Evolutionary conservation across 1,139 yeast genomes (phyloP).

Genomic region (Arxiozyma heterogenica): DNA sequence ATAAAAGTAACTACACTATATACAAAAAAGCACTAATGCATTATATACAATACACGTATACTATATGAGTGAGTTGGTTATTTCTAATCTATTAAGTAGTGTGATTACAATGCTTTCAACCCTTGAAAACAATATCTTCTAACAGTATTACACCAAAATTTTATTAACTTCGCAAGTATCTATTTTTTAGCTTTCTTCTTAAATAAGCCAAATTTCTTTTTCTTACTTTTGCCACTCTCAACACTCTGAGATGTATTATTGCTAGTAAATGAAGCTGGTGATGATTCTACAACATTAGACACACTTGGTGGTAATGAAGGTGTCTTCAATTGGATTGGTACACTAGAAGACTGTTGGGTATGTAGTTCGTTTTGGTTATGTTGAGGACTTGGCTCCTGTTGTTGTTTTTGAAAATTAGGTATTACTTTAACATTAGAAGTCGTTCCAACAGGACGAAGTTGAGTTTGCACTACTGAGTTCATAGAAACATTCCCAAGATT

Average conservation of each 20-base stretch:
- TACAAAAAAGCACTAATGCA: background rate
- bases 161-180: background rate
- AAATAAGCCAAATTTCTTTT: slow-evolving; percentile 25
- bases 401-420: slow-evolving; percentile 3
- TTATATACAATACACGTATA: background rate
- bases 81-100: background rate
- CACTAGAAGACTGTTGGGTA: background rate
- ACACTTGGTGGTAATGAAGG: slow-evolving; percentile 5
- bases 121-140: background rate
- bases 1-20: background rate
- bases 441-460: slow-evolving; percentile 6
- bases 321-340: slow-evolving; percentile 4
- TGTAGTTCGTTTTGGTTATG: slow-evolving; percentile 4
- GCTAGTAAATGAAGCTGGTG: slow-evolving; percentile 7
- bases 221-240: slow-evolving; percentile 14
- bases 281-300: slow-evolving; percentile 3
- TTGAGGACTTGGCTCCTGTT: background rate
- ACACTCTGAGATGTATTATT: slow-evolving; percentile 3
- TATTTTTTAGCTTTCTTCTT: slow-evolving; percentile 22
- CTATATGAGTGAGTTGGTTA: too few relatives aligned
- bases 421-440: background rate
- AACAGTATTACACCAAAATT: background rate
- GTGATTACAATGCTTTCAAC: background rate
- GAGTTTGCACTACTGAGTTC: slow-evolving; percentile 23
- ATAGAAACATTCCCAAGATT: slow-evolving; percentile 15